These are phyloP conservation scores for Candida awuae DNA, from an alignment of 805 yeast genomes.

Conservation along the genomic window DNA sequence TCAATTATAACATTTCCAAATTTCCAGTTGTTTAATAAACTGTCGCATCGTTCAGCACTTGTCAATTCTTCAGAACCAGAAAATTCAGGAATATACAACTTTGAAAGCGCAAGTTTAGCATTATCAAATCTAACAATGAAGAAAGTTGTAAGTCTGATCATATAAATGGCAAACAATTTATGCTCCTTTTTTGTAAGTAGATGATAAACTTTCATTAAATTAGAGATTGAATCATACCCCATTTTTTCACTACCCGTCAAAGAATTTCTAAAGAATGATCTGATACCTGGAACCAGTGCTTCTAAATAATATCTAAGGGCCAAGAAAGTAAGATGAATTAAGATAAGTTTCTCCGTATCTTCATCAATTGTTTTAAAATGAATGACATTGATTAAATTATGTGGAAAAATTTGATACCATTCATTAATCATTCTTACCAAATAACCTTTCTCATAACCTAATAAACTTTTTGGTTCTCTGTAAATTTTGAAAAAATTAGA, in stretches of 20 bases:
- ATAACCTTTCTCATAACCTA: conserved; percentile 6
- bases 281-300: conserved; percentile 3
- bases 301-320: conserved; percentile 2
- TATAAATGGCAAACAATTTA: conserved; percentile 3
- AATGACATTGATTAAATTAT: not conserved
- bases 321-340: not conserved
- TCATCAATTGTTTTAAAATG: not conserved
- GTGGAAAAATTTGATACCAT: conserved; percentile 8
- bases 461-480: not conserved
- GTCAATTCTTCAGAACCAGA: not conserved
- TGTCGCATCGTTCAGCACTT: not conserved
- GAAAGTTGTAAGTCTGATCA: conserved; percentile 1
- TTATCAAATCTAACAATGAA: not conserved
- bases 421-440: conserved; percentile 2
- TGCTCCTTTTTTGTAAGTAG: not conserved
- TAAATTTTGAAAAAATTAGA: not conserved
- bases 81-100: conserved; percentile 2
- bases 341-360: not conserved
- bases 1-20: not conserved
- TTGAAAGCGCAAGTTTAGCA: not conserved
- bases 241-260: not conserved
- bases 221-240: not conserved
- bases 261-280: conserved; percentile 2
- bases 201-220: conserved; percentile 1
- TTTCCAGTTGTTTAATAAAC: conserved; percentile 3